Evolutionary conservation across 202 grass and related monocot species (phyloP).

Genomic region (Setaria viridis): DNA sequence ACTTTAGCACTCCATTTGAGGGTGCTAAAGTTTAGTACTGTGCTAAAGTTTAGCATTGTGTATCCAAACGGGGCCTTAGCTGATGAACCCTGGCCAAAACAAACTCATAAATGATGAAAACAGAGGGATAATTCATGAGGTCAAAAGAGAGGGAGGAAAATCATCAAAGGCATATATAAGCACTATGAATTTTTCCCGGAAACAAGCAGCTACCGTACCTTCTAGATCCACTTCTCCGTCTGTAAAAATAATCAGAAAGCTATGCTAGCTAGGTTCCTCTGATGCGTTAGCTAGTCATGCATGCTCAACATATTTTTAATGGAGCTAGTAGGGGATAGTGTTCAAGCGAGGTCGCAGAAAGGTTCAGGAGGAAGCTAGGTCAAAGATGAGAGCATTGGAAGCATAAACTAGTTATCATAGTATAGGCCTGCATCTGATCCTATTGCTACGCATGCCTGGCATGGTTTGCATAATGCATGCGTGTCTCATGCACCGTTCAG

Average conservation of each 20-base stretch:
- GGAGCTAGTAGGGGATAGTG: neutral
- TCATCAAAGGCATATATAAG: neutral
- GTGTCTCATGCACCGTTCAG: conserved; percentile 12
- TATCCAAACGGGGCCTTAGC: no score
- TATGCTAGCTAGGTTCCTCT: neutral
- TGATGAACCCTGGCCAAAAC: neutral
- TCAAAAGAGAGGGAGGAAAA: neutral
- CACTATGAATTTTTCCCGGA: neutral
- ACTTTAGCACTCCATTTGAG: no score
- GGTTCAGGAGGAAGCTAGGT: conserved; percentile 8
- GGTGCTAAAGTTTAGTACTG: no score
- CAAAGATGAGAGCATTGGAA: conserved; percentile 42
- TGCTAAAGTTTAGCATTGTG: no score
- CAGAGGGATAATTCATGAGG: neutral
- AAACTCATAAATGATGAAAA: neutral
- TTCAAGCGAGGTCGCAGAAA: neutral
- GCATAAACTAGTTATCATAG: conserved; percentile 41
- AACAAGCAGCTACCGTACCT: neutral
- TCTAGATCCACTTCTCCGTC: neutral
- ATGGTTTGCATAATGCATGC: neutral
- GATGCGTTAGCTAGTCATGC: neutral
- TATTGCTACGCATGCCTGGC: conserved; percentile 33
- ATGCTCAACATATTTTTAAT: conserved; percentile 17
- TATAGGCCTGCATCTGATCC: conserved; percentile 43
- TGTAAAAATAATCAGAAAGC: neutral